Conservation (phyloP, 768 basidiomycete genomes). For the Podaxis carcinomalis region DNA sequence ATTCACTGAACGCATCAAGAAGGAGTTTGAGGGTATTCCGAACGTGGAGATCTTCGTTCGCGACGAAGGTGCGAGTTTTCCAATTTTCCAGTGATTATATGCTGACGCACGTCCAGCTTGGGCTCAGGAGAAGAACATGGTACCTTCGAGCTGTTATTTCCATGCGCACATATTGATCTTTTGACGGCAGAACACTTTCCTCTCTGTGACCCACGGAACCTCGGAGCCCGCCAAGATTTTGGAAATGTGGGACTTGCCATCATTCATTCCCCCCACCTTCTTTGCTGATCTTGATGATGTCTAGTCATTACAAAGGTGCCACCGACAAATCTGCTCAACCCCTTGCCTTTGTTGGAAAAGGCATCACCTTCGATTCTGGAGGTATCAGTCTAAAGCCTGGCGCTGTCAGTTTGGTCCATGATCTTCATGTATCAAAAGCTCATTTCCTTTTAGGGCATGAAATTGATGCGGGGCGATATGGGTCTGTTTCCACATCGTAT, state of each 20-base stretch:
- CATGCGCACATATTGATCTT: neutral
- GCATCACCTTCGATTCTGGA: slow-evolving; percentile 87
- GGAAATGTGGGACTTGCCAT: slow-evolving; percentile 55
- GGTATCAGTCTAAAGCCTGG: slow-evolving; percentile 84
- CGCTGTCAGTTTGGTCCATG: slow-evolving; percentile 37
- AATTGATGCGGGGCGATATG: slow-evolving; percentile 86
- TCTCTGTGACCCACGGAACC: slow-evolving; percentile 81
- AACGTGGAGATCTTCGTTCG: slow-evolving; percentile 68
- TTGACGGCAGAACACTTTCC: slow-evolving; percentile 66
- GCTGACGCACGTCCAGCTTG: slow-evolving; percentile 44
- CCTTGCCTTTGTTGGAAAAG: slow-evolving; percentile 80
- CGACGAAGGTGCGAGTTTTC: slow-evolving; percentile 56
- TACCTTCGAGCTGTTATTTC: slow-evolving; percentile 18
- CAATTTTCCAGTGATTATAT: neutral
- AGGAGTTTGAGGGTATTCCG: slow-evolving; percentile 59
- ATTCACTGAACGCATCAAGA: slow-evolving; percentile 67
- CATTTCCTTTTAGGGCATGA: slow-evolving; percentile 55
- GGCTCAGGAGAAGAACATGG: slow-evolving; percentile 85
- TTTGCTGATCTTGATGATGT: neutral
- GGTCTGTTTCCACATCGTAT: slow-evolving; percentile 32
- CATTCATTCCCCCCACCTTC: neutral
- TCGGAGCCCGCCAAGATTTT: slow-evolving; percentile 83
- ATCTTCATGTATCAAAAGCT: neutral
- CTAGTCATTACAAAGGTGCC: slow-evolving; percentile 83
- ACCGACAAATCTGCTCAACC: slow-evolving; percentile 50